Percentiles rank a stretch among this genome's conserved stretches.
These are phyloP conservation scores for Dryadomyces quercus-mongolicae DNA, from an alignment of 2,329 filamentous ascomycete species.

Conservation along the genomic window DNA sequence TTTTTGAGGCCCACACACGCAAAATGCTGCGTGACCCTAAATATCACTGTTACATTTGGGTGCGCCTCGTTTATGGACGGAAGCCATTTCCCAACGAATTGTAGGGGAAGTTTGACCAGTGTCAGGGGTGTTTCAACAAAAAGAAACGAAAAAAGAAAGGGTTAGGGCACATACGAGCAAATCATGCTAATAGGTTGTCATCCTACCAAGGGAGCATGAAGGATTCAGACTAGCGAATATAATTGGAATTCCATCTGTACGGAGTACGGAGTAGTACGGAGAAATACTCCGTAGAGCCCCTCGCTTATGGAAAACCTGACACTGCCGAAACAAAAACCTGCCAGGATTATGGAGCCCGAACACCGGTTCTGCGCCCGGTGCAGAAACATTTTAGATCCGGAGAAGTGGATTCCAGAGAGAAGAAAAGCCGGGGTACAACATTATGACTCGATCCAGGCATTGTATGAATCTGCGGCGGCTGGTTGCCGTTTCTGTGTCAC, in stretches of 20 bases:
- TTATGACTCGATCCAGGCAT: background rate
- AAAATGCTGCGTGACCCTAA: background rate
- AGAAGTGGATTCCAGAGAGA: background rate
- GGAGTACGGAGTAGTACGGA: too few species aligned
- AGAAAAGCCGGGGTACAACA: background rate
- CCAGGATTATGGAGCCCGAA: background rate
- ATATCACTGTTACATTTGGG: background rate
- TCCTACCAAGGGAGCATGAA: too few species aligned
- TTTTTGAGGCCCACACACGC: slow-evolving; percentile 10
- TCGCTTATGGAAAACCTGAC: background rate
- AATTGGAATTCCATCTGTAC: too few species aligned
- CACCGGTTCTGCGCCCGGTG: background rate
- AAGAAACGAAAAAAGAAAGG: too few species aligned
- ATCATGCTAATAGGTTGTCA: too few species aligned
- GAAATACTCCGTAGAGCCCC: too few species aligned
- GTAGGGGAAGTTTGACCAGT: too few species aligned
- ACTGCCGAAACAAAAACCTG: background rate
- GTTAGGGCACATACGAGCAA: too few species aligned
- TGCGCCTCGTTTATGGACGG: background rate
- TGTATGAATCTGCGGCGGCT: background rate
- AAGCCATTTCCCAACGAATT: background rate
- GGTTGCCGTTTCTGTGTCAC: background rate
- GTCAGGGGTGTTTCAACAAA: too few species aligned
- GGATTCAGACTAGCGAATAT: too few species aligned
- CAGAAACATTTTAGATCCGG: background rate